A percentile compares a stretch with the other conserved stretches of the same genome.
These are phyloP conservation scores for Spirogloea muscicola DNA, from an alignment of 139 green algal genomes.

Conservation along the genomic window DNA sequence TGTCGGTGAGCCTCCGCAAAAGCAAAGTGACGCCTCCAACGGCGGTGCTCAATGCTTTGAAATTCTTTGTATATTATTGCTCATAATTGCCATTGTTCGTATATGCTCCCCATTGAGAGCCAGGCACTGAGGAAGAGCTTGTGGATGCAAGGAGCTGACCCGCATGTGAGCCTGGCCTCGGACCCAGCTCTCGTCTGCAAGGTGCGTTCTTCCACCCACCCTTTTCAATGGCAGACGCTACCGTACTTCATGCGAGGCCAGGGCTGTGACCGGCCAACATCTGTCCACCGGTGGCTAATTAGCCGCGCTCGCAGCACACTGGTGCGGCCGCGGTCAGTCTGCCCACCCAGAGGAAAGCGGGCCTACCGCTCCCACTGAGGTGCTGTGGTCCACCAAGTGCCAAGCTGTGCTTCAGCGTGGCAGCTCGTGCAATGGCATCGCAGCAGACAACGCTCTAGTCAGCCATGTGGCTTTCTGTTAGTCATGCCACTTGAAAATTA, in stretches of 20 bases:
- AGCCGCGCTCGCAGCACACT: background rate
- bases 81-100: too few species aligned
- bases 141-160: constrained; percentile 7
- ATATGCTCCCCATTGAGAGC: too few species aligned
- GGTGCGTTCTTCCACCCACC: background rate
- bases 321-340: constrained; percentile 3
- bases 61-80: too few species aligned
- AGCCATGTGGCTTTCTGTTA: background rate
- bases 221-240: background rate
- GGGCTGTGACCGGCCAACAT: background rate
- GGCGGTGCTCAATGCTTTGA: too few species aligned
- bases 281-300: constrained; percentile 11
- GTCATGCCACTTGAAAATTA: background rate
- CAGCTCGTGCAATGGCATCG: background rate
- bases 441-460: background rate
- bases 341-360: constrained; percentile 9
- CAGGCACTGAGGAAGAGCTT: constrained; percentile 4
- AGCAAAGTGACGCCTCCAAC: too few species aligned
- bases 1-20: too few species aligned
- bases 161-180: background rate
- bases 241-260: background rate
- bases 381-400: too few species aligned
- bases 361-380: too few species aligned
- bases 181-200: constrained; percentile 12
- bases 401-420: background rate